Evolutionary conservation across 805 yeast species (phyloP), one percentile per base, ranked within the genome.

Genomic region (Myxozyma vanderwaltii): DNA sequence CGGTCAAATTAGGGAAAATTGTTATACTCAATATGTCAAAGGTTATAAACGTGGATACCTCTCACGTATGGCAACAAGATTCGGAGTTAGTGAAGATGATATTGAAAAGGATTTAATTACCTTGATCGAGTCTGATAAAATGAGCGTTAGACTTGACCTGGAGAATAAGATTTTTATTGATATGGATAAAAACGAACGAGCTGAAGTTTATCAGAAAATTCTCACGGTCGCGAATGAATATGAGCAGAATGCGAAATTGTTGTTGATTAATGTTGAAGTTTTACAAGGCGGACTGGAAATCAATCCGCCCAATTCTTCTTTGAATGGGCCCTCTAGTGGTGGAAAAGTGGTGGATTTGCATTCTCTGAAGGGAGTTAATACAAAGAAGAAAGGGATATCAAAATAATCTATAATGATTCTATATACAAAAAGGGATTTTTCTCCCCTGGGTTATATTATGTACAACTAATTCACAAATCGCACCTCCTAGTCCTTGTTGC

Each of bases 11-110:
- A 35, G 65, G 7, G 61, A 62, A 35, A 62, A 61, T 35, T 60
- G 64, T 56, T 59, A 60, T 40, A 53, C 36, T n/a, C 65, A 62
- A 41, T 62, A 60, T 41, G 61, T 62, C 36, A 26, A 36, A 27
- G 64, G 61, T 5, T 62, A 60, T 39, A 47, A 62, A 38, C 55
- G 60, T 7, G 65, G 64, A 29, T 60, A 36, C 26, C 29, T 62
- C 17, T 43, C 52, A 6, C 46, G 49, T 15, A 51, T 62, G 61
- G 63, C 65, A 7, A n/a, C 46, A 15, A 40, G 64, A 19, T 62
- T 62, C 38, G 65, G 64, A 4, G 59, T 49, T 19, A 21, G 39
- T n/a, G 54, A 26, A 15, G 36, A 27, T 4, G 47, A 43, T 6
- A 46, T 60, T 13, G 66, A 63, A 43, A 38, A 44, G 10, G 58